Conservation (phyloP, 805 yeast genomes). For the Ogataea nakhonphanomensis region DNA sequence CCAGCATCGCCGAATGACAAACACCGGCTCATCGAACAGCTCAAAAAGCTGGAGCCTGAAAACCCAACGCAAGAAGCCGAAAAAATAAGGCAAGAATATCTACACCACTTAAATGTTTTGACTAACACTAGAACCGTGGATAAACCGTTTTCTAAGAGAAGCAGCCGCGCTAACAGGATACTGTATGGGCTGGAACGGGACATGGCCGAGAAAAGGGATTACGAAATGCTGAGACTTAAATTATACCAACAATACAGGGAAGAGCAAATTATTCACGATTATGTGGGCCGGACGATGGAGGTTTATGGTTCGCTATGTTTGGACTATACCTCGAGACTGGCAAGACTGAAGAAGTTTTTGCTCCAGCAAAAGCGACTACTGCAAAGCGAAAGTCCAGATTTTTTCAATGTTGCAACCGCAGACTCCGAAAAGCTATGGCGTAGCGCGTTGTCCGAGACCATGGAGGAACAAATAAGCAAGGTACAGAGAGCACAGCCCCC, state of each 20-base stretch:
- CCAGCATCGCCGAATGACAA: background rate
- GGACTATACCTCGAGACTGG: slow-evolving; percentile 28
- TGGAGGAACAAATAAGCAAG: background rate
- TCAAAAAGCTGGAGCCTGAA: slow-evolving; percentile 1
- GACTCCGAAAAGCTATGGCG: slow-evolving; percentile 32
- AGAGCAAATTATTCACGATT: slow-evolving; percentile 25
- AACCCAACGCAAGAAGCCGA: slow-evolving; percentile 7
- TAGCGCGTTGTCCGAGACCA: slow-evolving; percentile 8
- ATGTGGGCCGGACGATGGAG: slow-evolving; percentile 25
- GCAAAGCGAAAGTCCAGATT: slow-evolving; percentile 24
- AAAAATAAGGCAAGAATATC: slow-evolving; percentile 6
- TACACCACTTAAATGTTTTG: slow-evolving; percentile 13
- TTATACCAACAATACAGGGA: slow-evolving; percentile 25
- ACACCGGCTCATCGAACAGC: slow-evolving; percentile 2
- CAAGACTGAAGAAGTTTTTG: slow-evolving; percentile 33
- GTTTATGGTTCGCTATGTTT: slow-evolving; percentile 27
- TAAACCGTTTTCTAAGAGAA: slow-evolving; percentile 13
- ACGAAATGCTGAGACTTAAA: slow-evolving; percentile 28
- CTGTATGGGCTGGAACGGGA: slow-evolving; percentile 29
- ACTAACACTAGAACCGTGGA: slow-evolving; percentile 7
- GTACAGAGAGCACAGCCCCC: background rate
- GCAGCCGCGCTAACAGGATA: slow-evolving; percentile 6
- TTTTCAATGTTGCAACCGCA: slow-evolving; percentile 29
- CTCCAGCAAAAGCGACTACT: slow-evolving; percentile 28
- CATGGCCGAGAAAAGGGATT: slow-evolving; percentile 33